Percentiles rank a stretch among this genome's conserved stretches.
Conservation (phyloP, 1,284 basidiomycete species). For the Rhodotorula sp. region DNA sequence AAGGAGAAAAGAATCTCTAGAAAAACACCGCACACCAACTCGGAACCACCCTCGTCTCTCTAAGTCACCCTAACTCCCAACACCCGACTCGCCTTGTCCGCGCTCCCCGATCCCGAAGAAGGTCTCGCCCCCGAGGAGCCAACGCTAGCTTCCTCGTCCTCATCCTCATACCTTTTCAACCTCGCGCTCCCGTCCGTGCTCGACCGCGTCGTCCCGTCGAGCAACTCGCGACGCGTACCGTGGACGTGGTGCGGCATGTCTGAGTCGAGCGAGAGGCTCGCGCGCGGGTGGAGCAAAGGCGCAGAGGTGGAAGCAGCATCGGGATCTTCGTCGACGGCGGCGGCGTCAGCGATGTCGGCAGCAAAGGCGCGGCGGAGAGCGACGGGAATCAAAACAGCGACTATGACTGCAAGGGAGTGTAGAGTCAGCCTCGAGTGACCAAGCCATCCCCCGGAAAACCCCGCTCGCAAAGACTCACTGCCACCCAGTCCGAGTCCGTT, state of each 20-base stretch:
- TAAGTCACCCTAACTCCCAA: conserved; percentile 25
- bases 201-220: background rate
- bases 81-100: conserved; percentile 29
- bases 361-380: conserved; percentile 55
- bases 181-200: conserved; percentile 21
- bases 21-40: too few relatives aligned
- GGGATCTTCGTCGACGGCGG: conserved; percentile 9
- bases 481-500: conserved; percentile 53
- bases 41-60: too few relatives aligned
- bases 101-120: conserved; percentile 15
- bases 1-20: too few relatives aligned
- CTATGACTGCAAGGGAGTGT: conserved; percentile 72
- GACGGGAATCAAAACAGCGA: conserved; percentile 89
- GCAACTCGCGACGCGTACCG: background rate
- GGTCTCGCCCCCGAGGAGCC: background rate
- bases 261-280: conserved; percentile 6
- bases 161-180: background rate
- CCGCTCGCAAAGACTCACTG: conserved; percentile 15
- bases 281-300: conserved; percentile 6
- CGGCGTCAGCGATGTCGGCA: conserved; percentile 41
- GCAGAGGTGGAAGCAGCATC: conserved; percentile 6
- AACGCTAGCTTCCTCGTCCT: conserved; percentile 1
- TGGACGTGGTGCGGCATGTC: background rate
- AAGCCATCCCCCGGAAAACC: too few relatives aligned
- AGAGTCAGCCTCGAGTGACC: too few relatives aligned